phyloP scores from a whole-genome alignment of 1,284 basidiomycete species.

The Irpex rosettiformis region DNA sequence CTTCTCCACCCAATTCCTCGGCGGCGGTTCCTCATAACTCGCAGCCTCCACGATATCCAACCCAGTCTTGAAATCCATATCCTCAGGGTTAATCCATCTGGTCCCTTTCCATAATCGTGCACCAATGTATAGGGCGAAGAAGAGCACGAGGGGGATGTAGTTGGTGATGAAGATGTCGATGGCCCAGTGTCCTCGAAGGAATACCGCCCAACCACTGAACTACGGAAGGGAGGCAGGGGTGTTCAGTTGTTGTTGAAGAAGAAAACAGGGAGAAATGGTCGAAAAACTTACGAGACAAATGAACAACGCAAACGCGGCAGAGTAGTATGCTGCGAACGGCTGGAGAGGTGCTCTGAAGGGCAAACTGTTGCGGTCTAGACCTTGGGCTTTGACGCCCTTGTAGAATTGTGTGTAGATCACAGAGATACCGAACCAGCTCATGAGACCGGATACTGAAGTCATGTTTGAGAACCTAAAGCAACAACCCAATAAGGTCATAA shows the following conservation, averaged over 20 bases:
- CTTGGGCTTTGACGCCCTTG: slow-evolving; percentile 71
- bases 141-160: slow-evolving; percentile 73
- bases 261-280: not conserved
- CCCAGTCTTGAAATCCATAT: slow-evolving; percentile 80
- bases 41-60: slow-evolving; percentile 71
- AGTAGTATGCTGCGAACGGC: slow-evolving; percentile 76
- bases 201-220: slow-evolving; percentile 77
- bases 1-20: slow-evolving; percentile 59
- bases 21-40: slow-evolving; percentile 63
- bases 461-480: slow-evolving; percentile 69
- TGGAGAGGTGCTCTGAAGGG: slow-evolving; percentile 63
- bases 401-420: slow-evolving; percentile 82
- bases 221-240: slow-evolving; percentile 22
- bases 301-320: slow-evolving; percentile 46
- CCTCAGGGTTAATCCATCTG: slow-evolving; percentile 41
- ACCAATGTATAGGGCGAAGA: slow-evolving; percentile 69
- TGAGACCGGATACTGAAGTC: slow-evolving; percentile 59
- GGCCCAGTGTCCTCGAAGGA: slow-evolving; percentile 64
- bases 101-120: slow-evolving; percentile 52
- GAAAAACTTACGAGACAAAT: slow-evolving; percentile 68
- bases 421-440: slow-evolving; percentile 85
- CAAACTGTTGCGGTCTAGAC: slow-evolving; percentile 60
- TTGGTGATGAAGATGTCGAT: slow-evolving; percentile 69
- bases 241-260: not conserved
- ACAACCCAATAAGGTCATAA: not conserved